Conservation (phyloP, 306 rosid genomes). For the Dalbergia cultrata region DNA sequence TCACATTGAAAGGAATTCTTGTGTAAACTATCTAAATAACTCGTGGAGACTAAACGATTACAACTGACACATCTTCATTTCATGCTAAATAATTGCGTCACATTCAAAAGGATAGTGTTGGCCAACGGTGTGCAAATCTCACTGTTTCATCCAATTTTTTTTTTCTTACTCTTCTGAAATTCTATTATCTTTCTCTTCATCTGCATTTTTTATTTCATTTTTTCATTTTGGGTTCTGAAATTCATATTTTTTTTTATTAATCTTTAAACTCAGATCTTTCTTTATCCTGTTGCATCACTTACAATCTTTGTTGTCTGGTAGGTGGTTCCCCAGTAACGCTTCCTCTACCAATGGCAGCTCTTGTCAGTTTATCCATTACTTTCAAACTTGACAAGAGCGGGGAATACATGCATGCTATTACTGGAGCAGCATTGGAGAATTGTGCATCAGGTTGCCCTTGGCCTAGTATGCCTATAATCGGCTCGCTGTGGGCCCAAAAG, state of each 20-base stretch:
- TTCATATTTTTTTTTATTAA: background rate
- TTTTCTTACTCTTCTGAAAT: conserved; percentile 1
- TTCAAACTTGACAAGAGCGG: conserved; percentile 75
- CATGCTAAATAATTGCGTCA: background rate
- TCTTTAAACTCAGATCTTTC: background rate
- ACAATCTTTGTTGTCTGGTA: conserved; percentile 47
- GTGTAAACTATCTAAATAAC: background rate
- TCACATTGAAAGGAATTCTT: background rate
- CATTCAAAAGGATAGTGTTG: background rate
- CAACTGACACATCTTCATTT: background rate
- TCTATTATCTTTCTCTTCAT: background rate
- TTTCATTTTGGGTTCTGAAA: background rate
- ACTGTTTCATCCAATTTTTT: background rate
- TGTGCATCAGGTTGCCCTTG: conserved; percentile 80
- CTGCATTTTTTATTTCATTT: background rate
- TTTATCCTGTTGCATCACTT: conserved; percentile 33
- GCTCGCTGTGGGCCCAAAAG: conserved; percentile 87
- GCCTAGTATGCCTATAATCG: conserved; percentile 78
- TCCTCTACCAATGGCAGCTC: conserved; percentile 88
- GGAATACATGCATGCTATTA: conserved; percentile 72
- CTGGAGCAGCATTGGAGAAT: conserved; percentile 79
- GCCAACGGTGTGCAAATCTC: background rate
- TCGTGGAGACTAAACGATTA: background rate
- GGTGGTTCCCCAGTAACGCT: conserved; percentile 66
- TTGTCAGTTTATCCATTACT: conserved; percentile 86